Percentiles rank a stretch among this genome's conserved stretches.
phyloP scores from a whole-genome alignment of 2,329 filamentous ascomycete genomes.

The Aspergillus tubingensis region DNA sequence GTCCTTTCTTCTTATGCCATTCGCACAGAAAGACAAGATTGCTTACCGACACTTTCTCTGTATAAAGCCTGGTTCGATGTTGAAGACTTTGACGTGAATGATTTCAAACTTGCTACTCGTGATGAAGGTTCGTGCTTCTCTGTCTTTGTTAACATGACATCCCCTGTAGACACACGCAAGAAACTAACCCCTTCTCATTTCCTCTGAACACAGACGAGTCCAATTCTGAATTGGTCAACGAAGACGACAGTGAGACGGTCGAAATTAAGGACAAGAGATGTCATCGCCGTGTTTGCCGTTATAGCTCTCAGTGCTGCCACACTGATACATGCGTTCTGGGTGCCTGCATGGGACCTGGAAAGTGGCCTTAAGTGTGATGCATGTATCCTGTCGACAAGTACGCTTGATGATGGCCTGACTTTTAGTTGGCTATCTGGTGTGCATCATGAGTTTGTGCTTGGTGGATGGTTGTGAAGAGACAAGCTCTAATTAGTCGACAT shows the following conservation, averaged over 20 bases:
- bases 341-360: background rate
- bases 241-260: background rate
- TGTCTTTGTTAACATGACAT: background rate
- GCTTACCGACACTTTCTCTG: background rate
- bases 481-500: background rate
- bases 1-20: background rate
- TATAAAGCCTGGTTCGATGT: background rate
- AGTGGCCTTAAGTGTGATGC: background rate
- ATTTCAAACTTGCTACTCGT: background rate
- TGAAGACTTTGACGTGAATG: background rate
- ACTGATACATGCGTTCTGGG: background rate
- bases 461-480: background rate
- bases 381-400: background rate
- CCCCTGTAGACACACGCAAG: background rate
- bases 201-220: background rate
- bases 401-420: background rate
- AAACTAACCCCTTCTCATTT: background rate
- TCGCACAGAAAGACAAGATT: background rate
- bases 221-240: background rate
- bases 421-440: background rate
- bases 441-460: background rate
- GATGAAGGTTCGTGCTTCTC: background rate
- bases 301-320: background rate
- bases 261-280: background rate
- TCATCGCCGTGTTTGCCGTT: background rate